Base-by-base conservation (phyloP, 1,284 basidiomycete genomes). In the Ustanciosporium gigantosporum region DNA sequence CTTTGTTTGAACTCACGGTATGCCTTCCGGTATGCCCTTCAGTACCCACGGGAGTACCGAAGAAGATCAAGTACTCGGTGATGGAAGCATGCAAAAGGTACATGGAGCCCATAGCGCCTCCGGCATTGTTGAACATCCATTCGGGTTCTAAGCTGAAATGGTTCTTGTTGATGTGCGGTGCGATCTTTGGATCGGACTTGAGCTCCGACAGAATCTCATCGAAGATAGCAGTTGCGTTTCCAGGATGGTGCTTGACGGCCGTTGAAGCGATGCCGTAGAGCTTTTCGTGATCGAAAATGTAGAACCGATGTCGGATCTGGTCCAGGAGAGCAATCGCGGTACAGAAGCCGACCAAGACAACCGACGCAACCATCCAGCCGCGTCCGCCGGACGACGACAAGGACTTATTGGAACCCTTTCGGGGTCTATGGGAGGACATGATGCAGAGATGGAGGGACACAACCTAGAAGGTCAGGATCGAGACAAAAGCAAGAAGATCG, bases 111-210 rank as follows among this genome's bases (percentile, higher is more conserved):
- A 97, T 98, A 0, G 95, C 94, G 43, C 95, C 94, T 16, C 93
- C 94, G 1, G 94, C 94, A 75, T 98, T 98, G 82, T 88, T 97
- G 81, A 95, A 90, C 34, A 97, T 85, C 94, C 94, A 97, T 74
- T 97, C 92, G 19, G 84, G 84, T 22, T 56, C 61, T 41, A 68
- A 50, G 24, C 45, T 52, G 34, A 69, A 67, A 24, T 67, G 56
- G 36, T 71, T 51, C 34, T 51, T 51, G 59, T 77, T 77, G 31
- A 77, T 56, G 22, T 66, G 67, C 25, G 62, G 69, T 3, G 53
- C 65, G 3, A 58, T 38, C 40, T 69, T 68, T 31, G 68, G 68
- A 39, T 77, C 70, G 24, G 51, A 43, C 13, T 56, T 51, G 15
- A 77, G 66, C 22, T 55, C 29, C 25, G 38, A 39, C 11, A 76